Evolutionary conservation across 441 rosid genomes (phyloP).

Genomic region (Populus trichocarpa): DNA sequence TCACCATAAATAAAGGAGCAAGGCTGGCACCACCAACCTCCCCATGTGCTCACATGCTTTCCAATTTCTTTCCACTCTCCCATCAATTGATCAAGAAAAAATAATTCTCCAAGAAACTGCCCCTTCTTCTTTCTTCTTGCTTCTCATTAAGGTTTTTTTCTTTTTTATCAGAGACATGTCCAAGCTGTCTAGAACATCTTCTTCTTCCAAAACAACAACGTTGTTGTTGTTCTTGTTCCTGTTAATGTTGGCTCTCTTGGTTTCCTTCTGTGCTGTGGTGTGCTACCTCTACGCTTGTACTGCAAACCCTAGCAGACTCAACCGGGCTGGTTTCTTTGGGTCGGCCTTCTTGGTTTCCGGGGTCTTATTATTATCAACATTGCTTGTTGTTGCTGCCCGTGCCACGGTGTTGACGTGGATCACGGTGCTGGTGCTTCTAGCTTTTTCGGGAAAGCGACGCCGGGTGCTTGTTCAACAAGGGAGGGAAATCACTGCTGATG

Average conservation of each 20-base stretch:
- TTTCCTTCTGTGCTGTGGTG: not conserved
- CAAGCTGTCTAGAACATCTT: not conserved
- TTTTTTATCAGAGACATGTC: not conserved
- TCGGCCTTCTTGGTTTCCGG: slow-evolving; percentile 6
- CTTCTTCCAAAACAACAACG: not conserved
- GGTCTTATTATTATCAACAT: slow-evolving; percentile 4
- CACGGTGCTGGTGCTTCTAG: slow-evolving; percentile 25
- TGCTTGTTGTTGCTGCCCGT: slow-evolving; percentile 44
- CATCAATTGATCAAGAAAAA: not conserved
- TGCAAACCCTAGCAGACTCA: not conserved
- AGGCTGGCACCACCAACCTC: too few relatives aligned
- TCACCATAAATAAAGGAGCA: too few relatives aligned
- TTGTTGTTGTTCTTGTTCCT: slow-evolving; percentile 4
- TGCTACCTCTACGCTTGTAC: not conserved
- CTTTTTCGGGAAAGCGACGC: slow-evolving; percentile 33
- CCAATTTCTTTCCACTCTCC: not conserved
- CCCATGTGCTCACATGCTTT: not conserved
- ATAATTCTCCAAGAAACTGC: not conserved
- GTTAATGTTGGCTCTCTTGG: not conserved
- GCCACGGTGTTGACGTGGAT: slow-evolving; percentile 50
- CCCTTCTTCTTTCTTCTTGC: not conserved
- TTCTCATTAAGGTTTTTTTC: not conserved
- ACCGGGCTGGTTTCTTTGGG: not conserved
- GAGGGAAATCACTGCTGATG: slow-evolving; percentile 40
- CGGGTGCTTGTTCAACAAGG: slow-evolving; percentile 42